Evolutionary conservation across 352 stramenopile genomes (phyloP).

Genomic region (Phytopythium aichiense): DNA sequence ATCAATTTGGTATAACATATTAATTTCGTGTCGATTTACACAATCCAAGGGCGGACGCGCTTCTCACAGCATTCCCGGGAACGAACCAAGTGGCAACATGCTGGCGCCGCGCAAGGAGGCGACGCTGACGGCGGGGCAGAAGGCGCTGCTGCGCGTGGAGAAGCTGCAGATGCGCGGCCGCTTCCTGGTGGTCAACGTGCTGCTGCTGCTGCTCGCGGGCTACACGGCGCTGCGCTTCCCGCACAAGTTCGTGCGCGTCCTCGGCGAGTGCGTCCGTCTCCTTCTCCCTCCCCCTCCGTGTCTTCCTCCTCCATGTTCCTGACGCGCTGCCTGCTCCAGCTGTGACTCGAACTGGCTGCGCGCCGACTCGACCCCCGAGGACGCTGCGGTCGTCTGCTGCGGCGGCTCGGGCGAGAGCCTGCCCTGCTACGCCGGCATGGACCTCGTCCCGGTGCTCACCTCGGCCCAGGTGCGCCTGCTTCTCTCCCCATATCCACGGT

Average conservation of each 20-base stretch:
- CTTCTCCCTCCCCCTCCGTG: background rate
- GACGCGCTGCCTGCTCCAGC: conserved; percentile 19
- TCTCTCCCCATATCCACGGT: no score
- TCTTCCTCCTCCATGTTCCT: conserved; percentile 8
- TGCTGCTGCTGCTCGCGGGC: conserved; percentile 52
- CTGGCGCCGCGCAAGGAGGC: background rate
- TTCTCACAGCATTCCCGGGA: no score
- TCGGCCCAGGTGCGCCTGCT: conserved; percentile 29
- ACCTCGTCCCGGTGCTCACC: conserved; percentile 39
- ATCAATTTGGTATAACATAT: no score
- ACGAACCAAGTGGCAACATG: background rate
- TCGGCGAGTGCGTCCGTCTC: conserved; percentile 50
- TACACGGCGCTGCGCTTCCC: conserved; percentile 53
- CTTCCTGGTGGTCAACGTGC: conserved; percentile 44
- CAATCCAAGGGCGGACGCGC: no score
- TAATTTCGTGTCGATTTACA: no score
- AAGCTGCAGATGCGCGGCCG: conserved; percentile 36
- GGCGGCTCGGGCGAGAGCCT: conserved; percentile 13
- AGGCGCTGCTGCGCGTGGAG: conserved; percentile 37
- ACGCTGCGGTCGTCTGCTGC: conserved; percentile 53
- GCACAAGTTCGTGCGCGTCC: conserved; percentile 66
- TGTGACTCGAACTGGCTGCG: conserved; percentile 70
- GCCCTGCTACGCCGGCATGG: conserved; percentile 72
- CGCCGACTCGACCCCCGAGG: conserved; percentile 19
- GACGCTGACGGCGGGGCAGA: conserved; percentile 25